Evolutionary conservation across 2,329 filamentous ascomycete species (phyloP), one percentile per base, ranked within the genome.

Genomic region (Diaporthe citrichinensis): DNA sequence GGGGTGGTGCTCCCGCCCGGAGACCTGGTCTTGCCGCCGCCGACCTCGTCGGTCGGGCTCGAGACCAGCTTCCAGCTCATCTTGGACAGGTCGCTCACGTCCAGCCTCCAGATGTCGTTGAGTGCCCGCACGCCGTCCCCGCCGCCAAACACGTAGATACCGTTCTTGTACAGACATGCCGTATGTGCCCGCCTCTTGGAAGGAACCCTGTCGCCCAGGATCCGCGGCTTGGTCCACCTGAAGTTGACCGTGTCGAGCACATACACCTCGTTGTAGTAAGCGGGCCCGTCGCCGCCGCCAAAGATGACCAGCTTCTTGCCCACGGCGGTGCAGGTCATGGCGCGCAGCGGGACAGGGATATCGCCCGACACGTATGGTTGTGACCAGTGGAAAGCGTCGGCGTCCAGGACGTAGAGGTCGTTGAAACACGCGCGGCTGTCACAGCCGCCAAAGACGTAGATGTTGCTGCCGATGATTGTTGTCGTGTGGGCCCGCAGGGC

Each of bases 211-310:
- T 92, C 90, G 44, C 91, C 90, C 34, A 89, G 80, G 59, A 93
- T 90, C 57, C 88, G 87, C 57, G 92, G 92, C 76, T 88, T 90
- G 55, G 88, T 89, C 91, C 92, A 94, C 28, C 90, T 88, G 81
- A 92, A 93, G 81, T 91, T 94, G 76, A 92, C 87, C 31, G 92
- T 94, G 80, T 94, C 92, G n/a, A 94, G 86, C 61, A 94, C 91
- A 81, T 93, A 93, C 28, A 94, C 89, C 79, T 94, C 91, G 80
- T 94, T 94, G 82, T 94, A 94, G 83, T 94, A 94, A 34, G 91
- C 89, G 0, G 92, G 92, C 0, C 92, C 92, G 79, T 94, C 92
- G 74, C 92, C 92, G 59, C 92, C 92, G 72, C 92, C 92, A 80
- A 94, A 94, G 2, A 94, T 87, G 58, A 94, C 89, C 39, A 94